Evolutionary conservation across 495 filamentous ascomycete genomes (phyloP).

Genomic region (Aspergillus cristatus): DNA sequence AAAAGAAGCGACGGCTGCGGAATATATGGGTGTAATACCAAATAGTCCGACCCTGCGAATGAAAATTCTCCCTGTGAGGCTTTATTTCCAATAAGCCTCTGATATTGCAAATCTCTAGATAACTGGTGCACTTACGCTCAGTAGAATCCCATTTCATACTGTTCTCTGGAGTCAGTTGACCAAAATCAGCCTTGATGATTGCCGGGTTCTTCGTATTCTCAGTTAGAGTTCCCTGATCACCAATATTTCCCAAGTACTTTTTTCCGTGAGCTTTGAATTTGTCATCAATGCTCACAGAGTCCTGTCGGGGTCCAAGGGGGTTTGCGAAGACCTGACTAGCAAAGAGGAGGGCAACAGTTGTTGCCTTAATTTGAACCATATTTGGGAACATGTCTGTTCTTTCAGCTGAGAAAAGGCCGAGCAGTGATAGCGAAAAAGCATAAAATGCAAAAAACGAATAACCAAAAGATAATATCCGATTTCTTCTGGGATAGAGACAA

Average conservation of each 20-base stretch:
- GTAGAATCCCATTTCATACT: constrained; percentile 48
- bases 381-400: neutral
- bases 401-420: neutral
- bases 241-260: constrained; percentile 19
- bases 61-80: constrained; percentile 30
- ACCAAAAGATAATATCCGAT: no score
- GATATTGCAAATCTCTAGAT: neutral
- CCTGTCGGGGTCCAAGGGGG: constrained; percentile 9
- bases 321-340: constrained; percentile 5
- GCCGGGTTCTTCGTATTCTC: constrained; percentile 15
- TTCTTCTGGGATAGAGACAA: no score
- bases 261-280: constrained; percentile 15
- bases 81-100: constrained; percentile 14
- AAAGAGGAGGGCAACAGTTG: constrained; percentile 7
- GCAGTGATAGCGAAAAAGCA: neutral
- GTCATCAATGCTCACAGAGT: constrained; percentile 14
- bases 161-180: constrained; percentile 45
- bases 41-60: constrained; percentile 32
- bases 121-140: constrained; percentile 13
- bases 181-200: constrained; percentile 39
- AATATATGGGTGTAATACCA: constrained; percentile 13
- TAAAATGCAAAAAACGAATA: no score
- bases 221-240: constrained; percentile 19
- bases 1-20: neutral
- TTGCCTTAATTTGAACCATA: constrained; percentile 9